Conservation (phyloP, 495 filamentous ascomycete species). For the Extremus antarcticus region DNA sequence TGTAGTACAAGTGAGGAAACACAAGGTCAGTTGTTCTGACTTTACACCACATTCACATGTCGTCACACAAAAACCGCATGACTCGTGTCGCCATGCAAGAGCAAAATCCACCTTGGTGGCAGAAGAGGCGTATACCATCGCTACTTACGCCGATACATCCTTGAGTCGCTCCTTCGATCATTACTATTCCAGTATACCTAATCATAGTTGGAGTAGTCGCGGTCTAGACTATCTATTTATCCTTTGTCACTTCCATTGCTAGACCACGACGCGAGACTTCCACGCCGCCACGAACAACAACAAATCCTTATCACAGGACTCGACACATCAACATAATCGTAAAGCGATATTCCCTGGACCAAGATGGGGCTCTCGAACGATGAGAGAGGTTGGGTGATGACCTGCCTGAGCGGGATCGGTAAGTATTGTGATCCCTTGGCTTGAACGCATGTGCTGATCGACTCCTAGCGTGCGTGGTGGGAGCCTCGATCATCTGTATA, state of each 20-base stretch:
- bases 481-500: conserved; percentile 76
- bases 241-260: too few relatives aligned
- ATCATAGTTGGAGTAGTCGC: too few relatives aligned
- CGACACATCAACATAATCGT: too few relatives aligned
- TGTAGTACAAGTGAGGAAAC: too few relatives aligned
- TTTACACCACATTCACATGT: not conserved
- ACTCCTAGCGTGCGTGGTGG: conserved; percentile 60
- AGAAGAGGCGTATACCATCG: too few relatives aligned
- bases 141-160: too few relatives aligned
- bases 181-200: too few relatives aligned
- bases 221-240: too few relatives aligned
- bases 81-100: not conserved
- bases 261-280: too few relatives aligned
- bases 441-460: conserved; percentile 5
- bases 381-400: conserved; percentile 88
- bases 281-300: not conserved
- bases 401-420: conserved; percentile 71
- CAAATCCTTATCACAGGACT: not conserved
- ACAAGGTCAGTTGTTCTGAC: not conserved
- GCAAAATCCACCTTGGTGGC: too few relatives aligned
- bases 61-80: not conserved
- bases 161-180: too few relatives aligned
- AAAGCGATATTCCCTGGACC: too few relatives aligned
- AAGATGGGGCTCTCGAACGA: conserved; percentile 58
- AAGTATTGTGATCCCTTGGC: conserved; percentile 19